A percentile compares a stretch with the other conserved stretches of the same genome.
Evolutionary conservation across 495 filamentous ascomycete species (phyloP).

Genomic region (Penicillium steckii): DNA sequence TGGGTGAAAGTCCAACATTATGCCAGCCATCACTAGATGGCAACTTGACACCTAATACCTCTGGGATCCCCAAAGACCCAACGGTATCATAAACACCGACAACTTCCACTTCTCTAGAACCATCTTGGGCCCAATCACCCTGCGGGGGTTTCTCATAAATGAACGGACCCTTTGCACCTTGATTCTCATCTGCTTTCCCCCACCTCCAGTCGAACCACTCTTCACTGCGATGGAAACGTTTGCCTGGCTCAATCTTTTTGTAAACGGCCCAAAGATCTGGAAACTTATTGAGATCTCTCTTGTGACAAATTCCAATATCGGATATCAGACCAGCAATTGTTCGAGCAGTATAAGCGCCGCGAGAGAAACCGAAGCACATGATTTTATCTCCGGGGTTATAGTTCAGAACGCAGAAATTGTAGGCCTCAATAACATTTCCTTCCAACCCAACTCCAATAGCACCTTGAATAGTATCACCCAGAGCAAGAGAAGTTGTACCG

Average conservation of each 20-base stretch:
- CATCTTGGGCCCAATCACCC: slow-evolving; percentile 18
- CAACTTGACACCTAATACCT: slow-evolving; percentile 19
- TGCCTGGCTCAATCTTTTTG: slow-evolving; percentile 32
- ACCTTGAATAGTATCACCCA: slow-evolving; percentile 19
- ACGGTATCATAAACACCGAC: slow-evolving; percentile 64
- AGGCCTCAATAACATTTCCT: slow-evolving; percentile 20
- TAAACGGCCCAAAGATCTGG: slow-evolving; percentile 48
- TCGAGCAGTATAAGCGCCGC: slow-evolving; percentile 58
- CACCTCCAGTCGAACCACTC: slow-evolving; percentile 18
- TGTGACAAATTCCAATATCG: slow-evolving; percentile 47
- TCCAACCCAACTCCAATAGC: slow-evolving; percentile 20
- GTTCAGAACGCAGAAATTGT: slow-evolving; percentile 35
- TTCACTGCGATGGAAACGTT: slow-evolving; percentile 19
- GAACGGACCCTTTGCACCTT: slow-evolving; percentile 16
- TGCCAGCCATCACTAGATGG: slow-evolving; percentile 15
- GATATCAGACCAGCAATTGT: slow-evolving; percentile 54
- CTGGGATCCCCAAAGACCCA: slow-evolving; percentile 33
- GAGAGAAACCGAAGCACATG: slow-evolving; percentile 59
- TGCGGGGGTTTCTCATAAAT: slow-evolving; percentile 4
- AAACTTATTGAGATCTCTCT: slow-evolving; percentile 41
- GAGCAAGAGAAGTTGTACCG: slow-evolving; percentile 10
- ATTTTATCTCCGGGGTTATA: slow-evolving; percentile 55
- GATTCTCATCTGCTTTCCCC: slow-evolving; percentile 24
- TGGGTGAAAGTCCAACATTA: slow-evolving; percentile 17
- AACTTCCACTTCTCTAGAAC: slow-evolving; percentile 38